phyloP scores from a whole-genome alignment of 352 stramenopile species.

The Discostella stelligera region DNA sequence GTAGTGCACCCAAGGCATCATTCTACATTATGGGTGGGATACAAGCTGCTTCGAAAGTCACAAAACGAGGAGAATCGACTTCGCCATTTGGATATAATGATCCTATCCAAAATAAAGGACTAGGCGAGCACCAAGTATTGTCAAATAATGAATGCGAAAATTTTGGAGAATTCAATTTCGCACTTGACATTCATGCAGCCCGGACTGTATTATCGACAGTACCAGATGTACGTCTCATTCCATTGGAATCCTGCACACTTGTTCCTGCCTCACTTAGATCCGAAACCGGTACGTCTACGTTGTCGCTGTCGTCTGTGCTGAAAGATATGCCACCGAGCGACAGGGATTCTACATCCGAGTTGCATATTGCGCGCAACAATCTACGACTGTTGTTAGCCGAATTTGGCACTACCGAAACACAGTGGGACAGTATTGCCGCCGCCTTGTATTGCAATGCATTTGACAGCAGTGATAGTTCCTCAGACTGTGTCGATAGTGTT shows the following conservation, averaged over 20 bases:
- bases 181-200: constrained; percentile 34
- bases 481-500: background rate
- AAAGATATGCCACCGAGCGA: background rate
- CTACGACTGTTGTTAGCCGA: constrained; percentile 22
- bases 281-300: background rate
- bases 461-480: background rate
- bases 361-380: constrained; percentile 15
- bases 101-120: background rate
- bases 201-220: constrained; percentile 15
- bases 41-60: constrained; percentile 29
- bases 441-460: constrained; percentile 49
- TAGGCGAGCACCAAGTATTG: background rate
- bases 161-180: constrained; percentile 52
- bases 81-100: constrained; percentile 37
- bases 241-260: constrained; percentile 44
- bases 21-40: constrained; percentile 52
- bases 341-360: constrained; percentile 1
- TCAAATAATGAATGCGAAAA: background rate
- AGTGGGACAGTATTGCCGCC: constrained; percentile 46
- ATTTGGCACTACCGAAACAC: constrained; percentile 37
- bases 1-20: constrained; percentile 3
- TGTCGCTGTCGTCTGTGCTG: background rate
- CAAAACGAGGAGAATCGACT: constrained; percentile 40
- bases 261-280: constrained; percentile 20
- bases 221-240: constrained; percentile 18